Percentiles rank a stretch among this genome's conserved stretches.
Evolutionary conservation across 768 basidiomycete genomes (phyloP).

Genomic region (Tephrocybe sp.): DNA sequence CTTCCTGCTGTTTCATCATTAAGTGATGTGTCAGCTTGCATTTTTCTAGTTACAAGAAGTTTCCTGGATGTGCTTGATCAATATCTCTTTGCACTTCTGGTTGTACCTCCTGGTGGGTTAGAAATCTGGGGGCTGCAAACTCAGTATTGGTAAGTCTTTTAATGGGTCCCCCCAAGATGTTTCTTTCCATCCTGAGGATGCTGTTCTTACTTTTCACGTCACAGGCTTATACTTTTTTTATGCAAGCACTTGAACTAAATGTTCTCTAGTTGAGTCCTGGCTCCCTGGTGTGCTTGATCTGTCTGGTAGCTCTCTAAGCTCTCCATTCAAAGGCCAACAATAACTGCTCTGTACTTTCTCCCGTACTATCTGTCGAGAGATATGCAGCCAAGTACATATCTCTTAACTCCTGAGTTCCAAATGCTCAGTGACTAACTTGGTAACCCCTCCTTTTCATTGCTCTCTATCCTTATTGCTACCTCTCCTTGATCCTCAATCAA

Average conservation of each 20-base stretch:
- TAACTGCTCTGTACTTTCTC: background rate
- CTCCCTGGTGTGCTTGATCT: background rate
- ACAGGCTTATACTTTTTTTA: conserved; percentile 20
- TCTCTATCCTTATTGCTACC: background rate
- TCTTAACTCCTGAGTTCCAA: background rate
- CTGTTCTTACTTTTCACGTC: conserved; percentile 15
- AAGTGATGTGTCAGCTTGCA: conserved; percentile 29
- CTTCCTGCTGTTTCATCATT: conserved; percentile 29
- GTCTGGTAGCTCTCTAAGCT: background rate
- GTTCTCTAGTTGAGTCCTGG: background rate
- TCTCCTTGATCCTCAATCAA: background rate
- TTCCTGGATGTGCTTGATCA: conserved; percentile 10
- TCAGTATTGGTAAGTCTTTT: conserved; percentile 12
- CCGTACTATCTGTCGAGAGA: background rate
- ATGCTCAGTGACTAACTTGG: background rate
- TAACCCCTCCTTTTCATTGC: background rate
- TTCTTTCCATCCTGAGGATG: conserved; percentile 18
- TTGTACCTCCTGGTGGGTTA: conserved; percentile 21
- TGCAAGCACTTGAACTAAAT: background rate
- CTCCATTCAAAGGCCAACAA: background rate
- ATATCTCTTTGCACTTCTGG: conserved; percentile 17
- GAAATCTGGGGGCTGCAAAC: conserved; percentile 14
- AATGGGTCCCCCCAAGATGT: conserved; percentile 21
- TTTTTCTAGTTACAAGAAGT: conserved; percentile 34
- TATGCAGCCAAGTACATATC: background rate